Percentiles rank a stretch among this genome's conserved stretches.
phyloP scores from a whole-genome alignment of 2,329 filamentous ascomycete genomes.

The Ophiostoma novo-ulmi region DNA sequence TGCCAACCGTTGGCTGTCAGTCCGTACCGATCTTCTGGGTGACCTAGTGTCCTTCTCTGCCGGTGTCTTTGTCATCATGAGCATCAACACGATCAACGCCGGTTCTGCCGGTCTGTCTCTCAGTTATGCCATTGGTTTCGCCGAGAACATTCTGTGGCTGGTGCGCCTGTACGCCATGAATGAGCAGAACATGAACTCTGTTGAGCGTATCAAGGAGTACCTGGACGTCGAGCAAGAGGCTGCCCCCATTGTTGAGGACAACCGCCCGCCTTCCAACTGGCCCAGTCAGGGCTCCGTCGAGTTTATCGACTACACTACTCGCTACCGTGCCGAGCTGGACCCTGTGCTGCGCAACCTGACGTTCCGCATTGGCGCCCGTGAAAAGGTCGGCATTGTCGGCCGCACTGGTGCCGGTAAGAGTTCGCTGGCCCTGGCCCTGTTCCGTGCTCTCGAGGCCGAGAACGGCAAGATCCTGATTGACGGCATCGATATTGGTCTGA shows the following conservation, averaged over 20 bases:
- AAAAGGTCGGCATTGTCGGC: conserved; percentile 95
- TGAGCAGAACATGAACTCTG: conserved; percentile 99
- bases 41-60: conserved; percentile 91
- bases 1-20: conserved; percentile 91
- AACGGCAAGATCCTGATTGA: conserved; percentile 86
- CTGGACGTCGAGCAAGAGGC: conserved; percentile 95
- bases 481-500: conserved; percentile 79
- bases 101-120: conserved; percentile 90
- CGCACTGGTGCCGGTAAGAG: conserved; percentile 95
- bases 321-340: conserved; percentile 82
- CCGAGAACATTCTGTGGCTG: conserved; percentile 94
- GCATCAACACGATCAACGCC: conserved; percentile 76
- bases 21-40: conserved; percentile 84
- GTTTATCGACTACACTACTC: conserved; percentile 82
- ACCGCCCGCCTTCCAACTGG: conserved; percentile 74
- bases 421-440: conserved; percentile 85
- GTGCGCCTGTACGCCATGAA: conserved; percentile 90
- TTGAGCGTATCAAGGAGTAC: conserved; percentile 96
- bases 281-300: conserved; percentile 79
- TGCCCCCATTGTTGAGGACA: conserved; percentile 67
- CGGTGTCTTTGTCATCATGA: conserved; percentile 82
- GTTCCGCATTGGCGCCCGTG: conserved; percentile 77
- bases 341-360: conserved; percentile 77
- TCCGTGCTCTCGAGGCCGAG: conserved; percentile 89
- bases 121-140: conserved; percentile 94